These are phyloP conservation scores for Colletotrichum tropicale DNA, from an alignment of 2,329 filamentous ascomycete species.

Conservation along the genomic window DNA sequence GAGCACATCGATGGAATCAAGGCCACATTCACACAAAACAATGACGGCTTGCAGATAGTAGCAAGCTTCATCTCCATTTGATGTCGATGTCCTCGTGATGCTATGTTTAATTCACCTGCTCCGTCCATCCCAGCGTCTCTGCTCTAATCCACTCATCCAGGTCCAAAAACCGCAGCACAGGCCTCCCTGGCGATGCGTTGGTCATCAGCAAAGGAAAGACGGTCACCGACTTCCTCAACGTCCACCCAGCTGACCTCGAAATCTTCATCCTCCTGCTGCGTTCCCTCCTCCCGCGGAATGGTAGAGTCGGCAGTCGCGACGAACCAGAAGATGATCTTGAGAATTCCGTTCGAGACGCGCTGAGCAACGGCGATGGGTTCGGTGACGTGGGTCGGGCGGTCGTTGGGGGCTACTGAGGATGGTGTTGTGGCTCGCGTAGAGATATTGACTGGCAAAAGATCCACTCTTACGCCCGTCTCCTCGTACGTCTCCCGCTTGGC, in stretches of 20 bases:
- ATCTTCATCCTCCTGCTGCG: neutral
- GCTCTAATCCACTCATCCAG: neutral
- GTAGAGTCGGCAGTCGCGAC: neutral
- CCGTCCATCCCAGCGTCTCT: neutral
- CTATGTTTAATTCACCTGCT: neutral
- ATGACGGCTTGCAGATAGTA: neutral
- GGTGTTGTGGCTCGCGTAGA: neutral
- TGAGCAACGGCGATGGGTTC: neutral
- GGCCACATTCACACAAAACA: neutral
- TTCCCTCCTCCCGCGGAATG: neutral
- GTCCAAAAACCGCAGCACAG: neutral
- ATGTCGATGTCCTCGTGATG: neutral
- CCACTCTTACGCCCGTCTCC: slow-evolving; percentile 11
- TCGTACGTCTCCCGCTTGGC: slow-evolving; percentile 23
- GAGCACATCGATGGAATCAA: neutral
- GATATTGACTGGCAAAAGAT: neutral
- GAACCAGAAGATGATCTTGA: neutral
- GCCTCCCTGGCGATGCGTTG: neutral
- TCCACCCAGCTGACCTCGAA: neutral
- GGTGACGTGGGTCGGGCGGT: neutral
- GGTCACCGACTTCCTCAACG: neutral
- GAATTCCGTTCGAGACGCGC: neutral
- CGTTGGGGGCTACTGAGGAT: neutral
- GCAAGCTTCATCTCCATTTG: neutral
- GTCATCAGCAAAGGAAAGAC: neutral